Conservation (phyloP, 23 red algal species). For the Gracilaria vermiculophylla region DNA sequence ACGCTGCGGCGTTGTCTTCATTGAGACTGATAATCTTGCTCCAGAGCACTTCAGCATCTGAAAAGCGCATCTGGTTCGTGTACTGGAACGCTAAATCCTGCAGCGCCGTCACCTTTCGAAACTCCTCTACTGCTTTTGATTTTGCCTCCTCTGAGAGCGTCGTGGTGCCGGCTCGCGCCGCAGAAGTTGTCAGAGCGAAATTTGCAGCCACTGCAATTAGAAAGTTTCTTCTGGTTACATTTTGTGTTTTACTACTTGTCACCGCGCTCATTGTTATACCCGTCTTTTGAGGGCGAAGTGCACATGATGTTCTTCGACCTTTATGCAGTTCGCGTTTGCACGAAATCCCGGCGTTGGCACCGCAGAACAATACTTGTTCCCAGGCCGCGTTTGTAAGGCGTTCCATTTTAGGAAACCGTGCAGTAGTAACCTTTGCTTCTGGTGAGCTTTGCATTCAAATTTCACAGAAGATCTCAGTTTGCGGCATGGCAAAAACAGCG, state of each 20-base stretch:
- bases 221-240: not conserved
- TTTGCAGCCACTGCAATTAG: not conserved
- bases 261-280: too few species aligned
- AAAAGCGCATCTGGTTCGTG: slow-evolving; percentile 56
- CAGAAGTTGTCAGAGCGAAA: not conserved
- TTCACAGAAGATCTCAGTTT: too few species aligned
- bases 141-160: not conserved
- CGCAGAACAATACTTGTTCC: not conserved
- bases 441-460: too few species aligned
- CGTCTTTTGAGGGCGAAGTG: too few species aligned
- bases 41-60: slow-evolving; percentile 64
- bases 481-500: too few species aligned
- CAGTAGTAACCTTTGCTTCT: too few species aligned
- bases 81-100: slow-evolving; percentile 73
- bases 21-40: slow-evolving; percentile 66
- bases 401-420: not conserved
- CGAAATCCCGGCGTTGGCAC: not conserved
- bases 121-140: slow-evolving; percentile 21
- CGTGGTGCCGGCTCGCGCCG: not conserved
- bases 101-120: slow-evolving; percentile 64
- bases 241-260: not conserved
- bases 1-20: slow-evolving; percentile 71
- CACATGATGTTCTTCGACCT: not conserved
- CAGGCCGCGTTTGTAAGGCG: not conserved
- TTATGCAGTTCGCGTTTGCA: not conserved